Evolutionary conservation across 306 rosid species (phyloP), one percentile per base, ranked within the genome.

Genomic region (Malus orientalis): DNA sequence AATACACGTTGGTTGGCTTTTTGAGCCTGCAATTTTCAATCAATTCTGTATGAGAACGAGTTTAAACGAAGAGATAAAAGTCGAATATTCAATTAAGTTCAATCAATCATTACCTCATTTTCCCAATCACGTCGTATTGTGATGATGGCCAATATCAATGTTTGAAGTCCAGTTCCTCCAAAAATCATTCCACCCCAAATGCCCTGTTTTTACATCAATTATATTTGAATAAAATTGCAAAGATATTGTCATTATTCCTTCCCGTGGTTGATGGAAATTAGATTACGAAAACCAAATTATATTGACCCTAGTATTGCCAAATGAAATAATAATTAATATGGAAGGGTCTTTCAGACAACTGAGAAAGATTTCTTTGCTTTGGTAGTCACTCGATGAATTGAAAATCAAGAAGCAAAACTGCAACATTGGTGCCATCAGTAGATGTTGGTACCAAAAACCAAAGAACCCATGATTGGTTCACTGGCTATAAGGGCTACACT

Each of bases 181-280:
- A 89, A 84, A n/a, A 92, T 87, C 97, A 92, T 89, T 14, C 96
- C 93, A 27, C 88, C 89, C 97, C 97, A 91, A 2, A 89, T 81
- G 29, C 93, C 97, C 95, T 91, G 84, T 36, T 60, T 22, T 53
- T 44, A 2, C 14, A 44, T 44, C 49, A 44, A 44, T 44, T 44
- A 10, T 44, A 44, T 44, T 44, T 44, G 14, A 25, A 47, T 51
- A 70, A 19, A 30, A 10, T 9, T 4, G 20, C 15, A 3, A 16
- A 71, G 64, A 33, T 58, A 11, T 2, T 18, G 38, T 29, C 33
- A n/a, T 60, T 60, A 4, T 3, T 61, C 20, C 67, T 61, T 11
- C 2, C 18, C 14, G 15, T 61, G 11, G 16, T 61, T 22, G 16
- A 23, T 59, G 64, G 32, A 58, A 22, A 44, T 11, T 44, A 44